These are phyloP conservation scores for Yamadazyma atlantica DNA, from an alignment of 1,139 yeast genomes.

Conservation along the genomic window DNA sequence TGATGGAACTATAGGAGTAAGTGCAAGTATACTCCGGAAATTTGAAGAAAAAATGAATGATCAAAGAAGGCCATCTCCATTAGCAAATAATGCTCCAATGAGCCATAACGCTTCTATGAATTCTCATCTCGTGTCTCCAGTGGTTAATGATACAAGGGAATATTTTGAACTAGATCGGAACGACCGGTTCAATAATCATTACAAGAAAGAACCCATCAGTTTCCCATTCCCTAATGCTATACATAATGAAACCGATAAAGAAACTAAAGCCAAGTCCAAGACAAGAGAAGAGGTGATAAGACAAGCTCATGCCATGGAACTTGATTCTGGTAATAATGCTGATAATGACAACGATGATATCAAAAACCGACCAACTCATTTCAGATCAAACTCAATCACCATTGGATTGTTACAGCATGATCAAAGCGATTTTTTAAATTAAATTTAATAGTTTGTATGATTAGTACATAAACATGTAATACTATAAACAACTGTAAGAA, in stretches of 20 bases:
- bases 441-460: constrained; percentile 1
- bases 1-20: neutral
- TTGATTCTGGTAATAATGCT: too few species aligned
- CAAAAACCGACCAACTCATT: constrained; percentile 25
- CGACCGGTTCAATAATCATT: constrained; percentile 44
- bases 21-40: neutral
- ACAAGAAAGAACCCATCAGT: constrained; percentile 40
- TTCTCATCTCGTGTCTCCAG: constrained; percentile 9
- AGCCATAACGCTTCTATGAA: constrained; percentile 14
- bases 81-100: constrained; percentile 14
- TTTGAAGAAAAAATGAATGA: constrained; percentile 3
- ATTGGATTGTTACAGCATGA: constrained; percentile 40
- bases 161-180: constrained; percentile 6
- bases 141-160: neutral
- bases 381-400: constrained; percentile 43
- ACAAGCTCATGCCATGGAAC: constrained; percentile 7
- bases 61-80: constrained; percentile 16
- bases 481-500: neutral
- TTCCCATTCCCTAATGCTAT: constrained; percentile 42
- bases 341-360: neutral
- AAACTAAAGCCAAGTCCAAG: constrained; percentile 22
- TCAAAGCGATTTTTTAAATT: constrained; percentile 3
- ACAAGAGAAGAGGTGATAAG: constrained; percentile 16
- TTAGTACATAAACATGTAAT: constrained; percentile 1
- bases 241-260: constrained; percentile 39